phyloP scores from a whole-genome alignment of 2,329 filamentous ascomycete genomes.

The Diaporthe aspalathi region DNA sequence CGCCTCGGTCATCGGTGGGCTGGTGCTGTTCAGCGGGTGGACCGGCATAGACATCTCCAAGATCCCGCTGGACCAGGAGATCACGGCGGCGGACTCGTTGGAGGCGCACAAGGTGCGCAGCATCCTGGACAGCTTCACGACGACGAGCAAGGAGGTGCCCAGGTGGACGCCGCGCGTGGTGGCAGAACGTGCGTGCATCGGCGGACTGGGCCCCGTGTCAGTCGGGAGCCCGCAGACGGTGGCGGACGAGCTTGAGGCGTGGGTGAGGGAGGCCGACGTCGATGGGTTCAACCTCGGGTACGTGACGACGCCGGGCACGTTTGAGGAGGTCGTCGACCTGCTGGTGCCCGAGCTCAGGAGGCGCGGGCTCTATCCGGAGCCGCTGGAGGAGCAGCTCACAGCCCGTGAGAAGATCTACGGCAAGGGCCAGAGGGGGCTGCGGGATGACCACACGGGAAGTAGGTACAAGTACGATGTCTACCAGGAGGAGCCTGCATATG shows the following conservation, averaged over 20 bases:
- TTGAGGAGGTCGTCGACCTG: constrained; percentile 63
- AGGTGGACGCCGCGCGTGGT: constrained; percentile 58
- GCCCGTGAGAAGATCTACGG: constrained; percentile 73
- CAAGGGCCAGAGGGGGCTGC: constrained; percentile 65
- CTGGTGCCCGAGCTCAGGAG: constrained; percentile 59
- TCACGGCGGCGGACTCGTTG: constrained; percentile 60
- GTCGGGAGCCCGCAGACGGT: constrained; percentile 59
- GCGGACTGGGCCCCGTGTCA: constrained; percentile 59
- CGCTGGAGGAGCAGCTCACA: constrained; percentile 54
- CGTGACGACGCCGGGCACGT: constrained; percentile 62
- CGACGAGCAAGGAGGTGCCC: constrained; percentile 56
- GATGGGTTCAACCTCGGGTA: constrained; percentile 55
- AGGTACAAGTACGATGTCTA: constrained; percentile 73
- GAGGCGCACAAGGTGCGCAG: constrained; percentile 60
- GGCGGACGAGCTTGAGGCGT: constrained; percentile 60
- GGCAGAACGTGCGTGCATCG: constrained; percentile 59
- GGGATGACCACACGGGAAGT: constrained; percentile 69
- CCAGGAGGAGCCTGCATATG: constrained; percentile 59
- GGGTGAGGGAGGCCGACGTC: constrained; percentile 51
- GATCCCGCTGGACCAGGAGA: constrained; percentile 63
- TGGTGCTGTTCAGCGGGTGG: constrained; percentile 64
- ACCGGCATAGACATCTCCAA: constrained; percentile 65
- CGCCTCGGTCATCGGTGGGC: constrained; percentile 59
- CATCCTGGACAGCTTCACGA: constrained; percentile 55
- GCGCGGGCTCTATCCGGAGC: constrained; percentile 52